Base-by-base conservation (phyloP, 2,329 filamentous ascomycete genomes). In the Paracorniculantispora psalliotae region DNA sequence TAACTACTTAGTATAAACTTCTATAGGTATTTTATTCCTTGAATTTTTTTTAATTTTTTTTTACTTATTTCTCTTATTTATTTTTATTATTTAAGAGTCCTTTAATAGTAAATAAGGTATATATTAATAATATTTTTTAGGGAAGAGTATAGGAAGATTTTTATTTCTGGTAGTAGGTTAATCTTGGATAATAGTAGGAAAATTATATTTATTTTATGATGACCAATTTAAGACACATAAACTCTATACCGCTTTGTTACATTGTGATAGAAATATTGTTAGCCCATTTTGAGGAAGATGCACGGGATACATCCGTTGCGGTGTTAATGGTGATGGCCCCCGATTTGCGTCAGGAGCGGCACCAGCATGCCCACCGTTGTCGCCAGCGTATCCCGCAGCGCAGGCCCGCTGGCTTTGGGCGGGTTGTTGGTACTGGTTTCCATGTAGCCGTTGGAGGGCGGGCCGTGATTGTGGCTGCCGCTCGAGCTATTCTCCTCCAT, bases 321-420 rank as follows among this genome's bases (percentile, higher is more conserved):
- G 48, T 21, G 37, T 53, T 28, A 53, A 59, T 67, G 82, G 68
- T 91, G 87, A 67, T 88, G 86, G 70, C 92, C 89, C 2, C 90
- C 90, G 64, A 92, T 83, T 66, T 92, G 89, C 21, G 89, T 91
- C 44, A 92, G 73, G 43, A 93, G 78, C 15, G 90, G 90, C 57
- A 94, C 71, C 57, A 93, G 72, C 89, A 94, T 93, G 62, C 90
- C 90, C 26, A 80, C 80, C 15, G 92, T 82, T 3, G 88, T 89
- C 13, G 85, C 85, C 56, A 91, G 67, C 0, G 87, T 90, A 67
- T 91, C 86, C 52, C 86, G 79, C 79, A 88, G 80, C 67, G 85
- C 81, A 17, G 83, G 83, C 35, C 82, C 81, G 52, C 74, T 74
- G 58, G 81, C 73, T 69, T 81, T 81, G 60, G 79, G 76, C 67